Percentiles rank a stretch among this genome's conserved stretches.
Conservation (phyloP, 768 basidiomycete genomes). For the Lactifluus volemus region DNA sequence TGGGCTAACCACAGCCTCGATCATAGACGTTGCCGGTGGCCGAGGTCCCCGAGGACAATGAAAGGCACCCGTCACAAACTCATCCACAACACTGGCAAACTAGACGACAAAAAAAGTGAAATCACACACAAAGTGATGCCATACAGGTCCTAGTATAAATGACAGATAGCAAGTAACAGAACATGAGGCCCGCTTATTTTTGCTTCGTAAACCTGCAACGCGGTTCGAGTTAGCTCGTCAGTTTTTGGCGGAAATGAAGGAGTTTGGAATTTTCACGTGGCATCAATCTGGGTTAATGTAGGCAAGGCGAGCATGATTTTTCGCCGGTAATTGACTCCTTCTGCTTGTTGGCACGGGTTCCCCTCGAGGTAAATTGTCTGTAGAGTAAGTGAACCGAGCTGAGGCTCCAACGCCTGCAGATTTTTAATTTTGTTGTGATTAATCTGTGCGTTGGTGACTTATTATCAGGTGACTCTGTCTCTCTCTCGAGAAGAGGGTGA, state of each 20-base stretch:
- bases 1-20: background rate
- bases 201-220: conserved; percentile 15
- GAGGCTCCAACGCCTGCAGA: conserved; percentile 54
- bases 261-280: conserved; percentile 58
- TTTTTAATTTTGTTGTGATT: conserved; percentile 80
- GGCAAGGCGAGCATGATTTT: conserved; percentile 87
- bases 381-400: conserved; percentile 55
- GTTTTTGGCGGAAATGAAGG: conserved; percentile 2
- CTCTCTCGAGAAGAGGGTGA: background rate
- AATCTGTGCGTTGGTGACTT: conserved; percentile 41
- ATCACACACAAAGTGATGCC: background rate
- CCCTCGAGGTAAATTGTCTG: conserved; percentile 91
- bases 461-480: background rate
- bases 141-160: conserved; percentile 5
- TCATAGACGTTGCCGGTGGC: background rate
- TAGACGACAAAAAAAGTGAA: background rate
- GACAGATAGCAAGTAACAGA: background rate
- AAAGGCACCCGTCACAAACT: background rate
- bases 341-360: conserved; percentile 81
- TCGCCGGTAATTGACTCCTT: conserved; percentile 72
- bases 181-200: conserved; percentile 8
- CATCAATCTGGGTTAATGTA: conserved; percentile 89
- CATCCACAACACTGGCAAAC: background rate
- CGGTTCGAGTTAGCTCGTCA: background rate
- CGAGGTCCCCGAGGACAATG: background rate